phyloP scores from a whole-genome alignment of 2,329 filamentous ascomycete species.

The Sordariomycetes sp. region DNA sequence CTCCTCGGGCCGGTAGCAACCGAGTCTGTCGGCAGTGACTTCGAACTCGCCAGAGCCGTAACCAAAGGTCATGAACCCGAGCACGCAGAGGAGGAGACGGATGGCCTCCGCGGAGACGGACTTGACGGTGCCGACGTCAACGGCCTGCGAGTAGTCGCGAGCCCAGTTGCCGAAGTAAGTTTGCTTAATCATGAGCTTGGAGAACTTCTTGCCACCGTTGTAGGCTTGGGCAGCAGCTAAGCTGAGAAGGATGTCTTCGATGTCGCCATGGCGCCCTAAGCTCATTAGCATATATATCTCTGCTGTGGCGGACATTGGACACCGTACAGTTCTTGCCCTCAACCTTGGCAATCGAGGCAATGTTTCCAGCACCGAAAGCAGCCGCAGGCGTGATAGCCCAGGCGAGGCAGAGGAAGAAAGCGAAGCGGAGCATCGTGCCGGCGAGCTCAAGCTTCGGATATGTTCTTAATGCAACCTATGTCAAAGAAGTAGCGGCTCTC shows the following conservation, averaged over 20 bases:
- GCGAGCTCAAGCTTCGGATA: constrained; percentile 1
- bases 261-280: constrained; percentile 75
- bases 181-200: constrained; percentile 77
- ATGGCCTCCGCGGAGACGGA: constrained; percentile 85
- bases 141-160: constrained; percentile 84
- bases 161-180: constrained; percentile 98
- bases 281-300: not conserved
- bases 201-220: constrained; percentile 66
- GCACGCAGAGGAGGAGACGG: constrained; percentile 76
- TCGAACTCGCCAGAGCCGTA: constrained; percentile 81
- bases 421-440: constrained; percentile 6
- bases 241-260: constrained; percentile 79
- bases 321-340: constrained; percentile 71
- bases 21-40: constrained; percentile 73
- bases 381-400: constrained; percentile 55
- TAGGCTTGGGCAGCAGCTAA: constrained; percentile 48
- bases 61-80: constrained; percentile 83
- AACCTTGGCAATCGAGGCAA: constrained; percentile 69
- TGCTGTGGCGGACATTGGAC: not conserved
- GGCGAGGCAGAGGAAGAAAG: constrained; percentile 46
- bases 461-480: too few species aligned
- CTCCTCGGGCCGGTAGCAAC: constrained; percentile 71
- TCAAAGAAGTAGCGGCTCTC: too few species aligned
- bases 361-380: constrained; percentile 84
- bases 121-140: constrained; percentile 89